A percentile compares a stretch with the other conserved stretches of the same genome.
These are phyloP conservation scores for Picea glauca DNA, from an alignment of 75 land plant species.

Conservation along the genomic window DNA sequence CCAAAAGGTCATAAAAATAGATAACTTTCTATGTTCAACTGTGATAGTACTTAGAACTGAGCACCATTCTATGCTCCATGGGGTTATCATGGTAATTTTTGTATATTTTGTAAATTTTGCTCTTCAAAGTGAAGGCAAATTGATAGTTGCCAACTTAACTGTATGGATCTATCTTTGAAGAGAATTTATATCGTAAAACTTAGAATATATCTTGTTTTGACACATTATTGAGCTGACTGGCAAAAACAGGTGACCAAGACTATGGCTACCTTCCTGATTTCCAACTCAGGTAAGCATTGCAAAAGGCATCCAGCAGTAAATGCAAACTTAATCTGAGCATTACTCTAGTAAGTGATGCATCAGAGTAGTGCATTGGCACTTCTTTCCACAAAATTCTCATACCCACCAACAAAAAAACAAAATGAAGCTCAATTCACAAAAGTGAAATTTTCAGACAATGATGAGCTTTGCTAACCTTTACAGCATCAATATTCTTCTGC, in stretches of 20 bases:
- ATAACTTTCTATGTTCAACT: too few species aligned
- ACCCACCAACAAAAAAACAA: neutral
- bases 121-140: too few species aligned
- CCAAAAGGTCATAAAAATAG: too few species aligned
- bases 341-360: neutral
- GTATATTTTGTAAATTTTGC: too few species aligned
- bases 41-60: too few species aligned
- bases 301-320: neutral
- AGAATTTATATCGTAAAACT: too few species aligned
- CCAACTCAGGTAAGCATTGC: neutral
- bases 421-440: neutral
- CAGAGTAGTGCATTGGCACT: neutral
- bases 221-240: neutral
- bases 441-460: neutral
- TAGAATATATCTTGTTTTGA: neutral
- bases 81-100: too few species aligned
- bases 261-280: neutral
- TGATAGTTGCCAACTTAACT: too few species aligned
- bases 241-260: neutral
- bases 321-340: neutral
- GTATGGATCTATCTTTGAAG: too few species aligned
- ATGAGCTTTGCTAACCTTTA: constrained; percentile 43
- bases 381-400: constrained; percentile 3
- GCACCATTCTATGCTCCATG: too few species aligned
- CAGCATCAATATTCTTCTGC: constrained; percentile 80